Evolutionary conservation across 371 early-diverging fungal species (phyloP).

Genomic region (Batkoa obscura): DNA sequence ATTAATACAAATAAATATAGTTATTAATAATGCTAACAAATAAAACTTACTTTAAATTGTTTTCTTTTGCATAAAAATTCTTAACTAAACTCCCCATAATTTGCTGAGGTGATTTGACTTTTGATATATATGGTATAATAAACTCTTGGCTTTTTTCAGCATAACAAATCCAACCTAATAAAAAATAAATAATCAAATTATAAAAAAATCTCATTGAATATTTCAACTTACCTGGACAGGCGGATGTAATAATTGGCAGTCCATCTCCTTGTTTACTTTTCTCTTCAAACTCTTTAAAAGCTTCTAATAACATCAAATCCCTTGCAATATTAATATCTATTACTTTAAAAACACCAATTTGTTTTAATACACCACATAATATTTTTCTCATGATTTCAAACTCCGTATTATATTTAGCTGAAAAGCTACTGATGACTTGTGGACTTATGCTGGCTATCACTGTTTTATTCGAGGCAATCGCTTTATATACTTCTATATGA

Average conservation of each 20-base stretch:
- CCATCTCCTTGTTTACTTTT: conserved; percentile 1
- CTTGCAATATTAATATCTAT: conserved; percentile 76
- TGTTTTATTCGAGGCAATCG: conserved; percentile 40
- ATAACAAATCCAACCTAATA: conserved; percentile 85
- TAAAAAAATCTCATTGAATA: neutral
- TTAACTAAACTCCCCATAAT: conserved; percentile 86
- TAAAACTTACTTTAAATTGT: conserved; percentile 24
- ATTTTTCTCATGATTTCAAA: too few species aligned
- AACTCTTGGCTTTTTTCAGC: conserved; percentile 93
- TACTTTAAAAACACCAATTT: conserved; percentile 49
- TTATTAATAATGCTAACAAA: neutral
- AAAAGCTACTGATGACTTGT: neutral
- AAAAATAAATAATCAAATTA: neutral
- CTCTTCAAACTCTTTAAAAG: conserved; percentile 75
- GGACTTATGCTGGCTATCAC: conserved; percentile 15
- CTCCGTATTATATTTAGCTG: too few species aligned
- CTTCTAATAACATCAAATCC: conserved; percentile 63
- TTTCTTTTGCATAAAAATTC: conserved; percentile 42
- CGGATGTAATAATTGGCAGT: conserved; percentile 21
- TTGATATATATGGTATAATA: conserved; percentile 61
- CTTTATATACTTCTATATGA: conserved; percentile 61
- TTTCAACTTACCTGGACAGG: conserved; percentile 19
- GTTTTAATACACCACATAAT: too few species aligned
- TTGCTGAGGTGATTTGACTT: conserved; percentile 87
- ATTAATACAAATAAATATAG: neutral